These are phyloP conservation scores for Pluteus cervinus DNA, from an alignment of 768 basidiomycete species.

Conservation along the genomic window DNA sequence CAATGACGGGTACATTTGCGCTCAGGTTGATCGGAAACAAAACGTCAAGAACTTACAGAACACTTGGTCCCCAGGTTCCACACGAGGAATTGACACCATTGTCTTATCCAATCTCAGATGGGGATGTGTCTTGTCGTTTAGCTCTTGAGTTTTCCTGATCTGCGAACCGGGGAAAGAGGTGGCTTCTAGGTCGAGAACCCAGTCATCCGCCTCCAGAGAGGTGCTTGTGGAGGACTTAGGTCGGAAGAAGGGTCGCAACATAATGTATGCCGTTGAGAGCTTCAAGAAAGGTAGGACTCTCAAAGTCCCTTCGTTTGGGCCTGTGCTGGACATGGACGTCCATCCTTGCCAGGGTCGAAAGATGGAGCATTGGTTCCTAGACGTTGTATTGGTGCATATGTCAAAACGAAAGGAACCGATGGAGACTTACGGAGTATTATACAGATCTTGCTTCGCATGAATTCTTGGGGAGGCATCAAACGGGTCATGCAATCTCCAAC, in stretches of 20 bases:
- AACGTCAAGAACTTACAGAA: slow-evolving; percentile 32
- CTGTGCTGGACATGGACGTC: slow-evolving; percentile 48
- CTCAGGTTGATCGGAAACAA: not conserved
- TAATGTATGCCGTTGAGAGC: slow-evolving; percentile 51
- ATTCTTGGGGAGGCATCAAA: slow-evolving; percentile 43
- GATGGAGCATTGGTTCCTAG: slow-evolving; percentile 46
- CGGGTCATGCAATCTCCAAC: slow-evolving; percentile 44
- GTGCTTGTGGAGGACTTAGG: slow-evolving; percentile 16
- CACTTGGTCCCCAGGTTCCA: slow-evolving; percentile 61
- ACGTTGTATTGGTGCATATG: slow-evolving; percentile 3
- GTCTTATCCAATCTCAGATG: slow-evolving; percentile 50
- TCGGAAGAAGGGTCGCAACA: slow-evolving; percentile 65
- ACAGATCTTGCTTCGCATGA: slow-evolving; percentile 53
- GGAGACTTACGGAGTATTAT: slow-evolving; percentile 45
- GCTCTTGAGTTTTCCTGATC: slow-evolving; percentile 49
- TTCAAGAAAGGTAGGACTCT: slow-evolving; percentile 53
- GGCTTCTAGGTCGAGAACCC: slow-evolving; percentile 47
- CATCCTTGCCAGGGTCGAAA: slow-evolving; percentile 57
- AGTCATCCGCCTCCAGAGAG: slow-evolving; percentile 40
- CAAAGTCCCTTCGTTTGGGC: slow-evolving; percentile 56
- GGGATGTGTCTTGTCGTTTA: slow-evolving; percentile 52
- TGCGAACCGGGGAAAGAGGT: slow-evolving; percentile 49
- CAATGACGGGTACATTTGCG: not conserved
- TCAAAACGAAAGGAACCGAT: not conserved
- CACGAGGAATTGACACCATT: slow-evolving; percentile 52